Evolutionary conservation across 768 basidiomycete species (phyloP), one percentile per base, ranked within the genome.

Genomic region (Candolleomyces efflorescens): DNA sequence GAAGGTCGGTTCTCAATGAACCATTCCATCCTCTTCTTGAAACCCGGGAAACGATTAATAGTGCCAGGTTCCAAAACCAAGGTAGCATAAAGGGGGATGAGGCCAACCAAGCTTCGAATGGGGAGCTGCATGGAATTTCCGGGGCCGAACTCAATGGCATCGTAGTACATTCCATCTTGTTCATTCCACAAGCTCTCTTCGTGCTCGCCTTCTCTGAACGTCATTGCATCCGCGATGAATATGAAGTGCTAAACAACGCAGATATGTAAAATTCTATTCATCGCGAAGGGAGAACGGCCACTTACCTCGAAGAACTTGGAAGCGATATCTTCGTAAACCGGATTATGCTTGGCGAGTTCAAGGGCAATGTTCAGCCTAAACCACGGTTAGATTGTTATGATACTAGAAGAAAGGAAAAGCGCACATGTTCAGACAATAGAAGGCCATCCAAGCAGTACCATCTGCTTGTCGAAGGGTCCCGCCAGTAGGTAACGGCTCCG

Each of bases 361-460:
- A 99, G 82, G 0, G 97, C 95, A 69, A 99, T 99, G 71, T 90
- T 96, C 70, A 99, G 73, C 93, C 92, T 94, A 56, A 17, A 27
- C 58, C 54, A 32, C 51, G 56, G 60, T 60, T 38, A 52, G 41
- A 44, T 17, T 37, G 3, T 15, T 36, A 18, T n/a, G 26, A 43
- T 12, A 32, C 13, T 10, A 27, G 51, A 26, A 9, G 12, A 59
- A 37, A 27, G 52, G 44, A 38, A 36, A 9, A 26, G 64, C 84
- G 64, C 59, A 92, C 97, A 98, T 98, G 67, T 97, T 97, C 58
- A 98, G 73, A 63, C 89, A 94, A 72, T 96, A 99, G 77, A 98
- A 99, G 32, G 94, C 97, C 97, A 99, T 99, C 97, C 97, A 99
- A 0, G 96, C 93, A 5, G 97, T 99, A 9, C 96, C 96, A 69